Conservation (phyloP, 306 rosid genomes). For the Clitoria ternatea region DNA sequence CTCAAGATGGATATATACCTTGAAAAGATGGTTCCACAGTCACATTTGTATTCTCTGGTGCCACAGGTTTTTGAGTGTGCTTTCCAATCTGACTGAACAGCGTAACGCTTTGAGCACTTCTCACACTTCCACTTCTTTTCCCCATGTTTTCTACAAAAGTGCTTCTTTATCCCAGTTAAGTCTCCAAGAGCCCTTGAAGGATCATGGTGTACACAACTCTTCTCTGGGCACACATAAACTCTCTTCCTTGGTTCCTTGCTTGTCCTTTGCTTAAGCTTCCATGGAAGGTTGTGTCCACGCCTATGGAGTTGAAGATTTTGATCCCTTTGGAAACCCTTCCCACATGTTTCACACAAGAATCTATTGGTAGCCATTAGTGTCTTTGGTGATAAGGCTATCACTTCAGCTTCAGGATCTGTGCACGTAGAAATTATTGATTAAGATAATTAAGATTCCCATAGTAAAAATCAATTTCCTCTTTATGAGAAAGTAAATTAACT, state of each 20-base stretch:
- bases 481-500: conserved; percentile 8
- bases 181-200: conserved; percentile 87
- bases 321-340: conserved; percentile 87
- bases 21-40: conserved; percentile 88
- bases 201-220: conserved; percentile 69
- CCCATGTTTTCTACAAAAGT: conserved; percentile 90
- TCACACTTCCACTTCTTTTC: conserved; percentile 97
- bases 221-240: conserved; percentile 87
- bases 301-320: conserved; percentile 86
- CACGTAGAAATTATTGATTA: too few species aligned
- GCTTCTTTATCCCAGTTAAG: conserved; percentile 86
- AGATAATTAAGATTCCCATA: conserved; percentile 3
- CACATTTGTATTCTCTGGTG: conserved; percentile 87
- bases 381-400: conserved; percentile 80
- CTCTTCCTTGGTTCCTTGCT: conserved; percentile 65
- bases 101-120: conserved; percentile 81
- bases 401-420: conserved; percentile 93
- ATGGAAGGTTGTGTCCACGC: conserved; percentile 87
- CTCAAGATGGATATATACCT: conserved; percentile 37
- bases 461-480: background rate
- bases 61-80: conserved; percentile 91
- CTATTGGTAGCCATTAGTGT: conserved; percentile 84
- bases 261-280: conserved; percentile 86
- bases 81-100: conserved; percentile 93
- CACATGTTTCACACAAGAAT: conserved; percentile 82